Evolutionary conservation across 2,329 filamentous ascomycete genomes (phyloP).

Genomic region (Colletotrichum ledebouriae): DNA sequence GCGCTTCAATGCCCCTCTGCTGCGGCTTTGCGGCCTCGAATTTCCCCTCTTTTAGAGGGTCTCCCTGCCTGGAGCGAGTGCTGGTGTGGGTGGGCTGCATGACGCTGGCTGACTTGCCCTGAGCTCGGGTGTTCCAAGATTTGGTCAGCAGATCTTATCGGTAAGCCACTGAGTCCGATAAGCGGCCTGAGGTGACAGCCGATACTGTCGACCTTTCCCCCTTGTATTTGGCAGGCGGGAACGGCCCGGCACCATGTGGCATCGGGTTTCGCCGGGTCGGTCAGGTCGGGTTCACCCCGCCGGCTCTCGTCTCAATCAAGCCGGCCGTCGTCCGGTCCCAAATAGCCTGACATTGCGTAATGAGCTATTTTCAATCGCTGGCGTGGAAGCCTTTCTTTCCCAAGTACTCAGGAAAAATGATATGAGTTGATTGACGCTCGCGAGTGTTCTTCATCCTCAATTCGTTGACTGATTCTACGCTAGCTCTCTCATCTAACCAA

Average conservation of each 20-base stretch:
- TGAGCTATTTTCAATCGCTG: not conserved
- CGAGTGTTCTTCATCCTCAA: not conserved
- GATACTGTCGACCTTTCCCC: not conserved
- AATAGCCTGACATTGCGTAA: not conserved
- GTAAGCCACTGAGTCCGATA: constrained; percentile 19
- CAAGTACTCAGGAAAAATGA: too few species aligned
- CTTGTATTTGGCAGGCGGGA: constrained; percentile 35
- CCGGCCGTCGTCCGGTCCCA: too few species aligned
- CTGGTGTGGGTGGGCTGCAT: not conserved
- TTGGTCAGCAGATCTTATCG: constrained; percentile 27
- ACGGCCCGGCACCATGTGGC: constrained; percentile 29
- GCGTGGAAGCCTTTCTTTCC: too few species aligned
- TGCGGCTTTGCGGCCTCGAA: constrained; percentile 16
- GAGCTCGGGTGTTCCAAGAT: constrained; percentile 7
- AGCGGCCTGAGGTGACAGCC: not conserved
- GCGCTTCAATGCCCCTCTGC: constrained; percentile 16
- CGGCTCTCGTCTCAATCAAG: constrained; percentile 13
- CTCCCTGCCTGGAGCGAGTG: not conserved
- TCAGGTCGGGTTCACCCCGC: constrained; percentile 13
- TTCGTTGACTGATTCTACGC: too few species aligned
- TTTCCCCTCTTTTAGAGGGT: not conserved
- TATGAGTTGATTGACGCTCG: not conserved
- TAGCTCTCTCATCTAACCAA: not conserved
- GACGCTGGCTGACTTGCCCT: constrained; percentile 32
- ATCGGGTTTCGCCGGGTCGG: constrained; percentile 29